These are phyloP conservation scores for Oxyria digyna DNA, from an alignment of 148 eudicot species.

Conservation along the genomic window DNA sequence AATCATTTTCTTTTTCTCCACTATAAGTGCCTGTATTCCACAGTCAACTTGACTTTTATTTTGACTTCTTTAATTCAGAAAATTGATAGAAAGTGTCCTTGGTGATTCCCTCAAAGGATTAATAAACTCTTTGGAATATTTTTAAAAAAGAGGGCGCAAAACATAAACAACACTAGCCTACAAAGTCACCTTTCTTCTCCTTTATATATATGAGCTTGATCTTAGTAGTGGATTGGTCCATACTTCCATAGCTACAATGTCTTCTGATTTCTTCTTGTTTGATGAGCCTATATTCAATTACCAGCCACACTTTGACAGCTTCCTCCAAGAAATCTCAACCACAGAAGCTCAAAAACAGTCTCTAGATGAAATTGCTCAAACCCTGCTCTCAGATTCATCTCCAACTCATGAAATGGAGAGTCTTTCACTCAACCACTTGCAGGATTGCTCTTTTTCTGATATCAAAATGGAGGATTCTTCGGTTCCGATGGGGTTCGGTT, in stretches of 20 bases:
- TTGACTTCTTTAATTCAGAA: too few species aligned
- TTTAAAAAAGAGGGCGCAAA: neutral
- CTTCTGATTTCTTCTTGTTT: slow-evolving; percentile 55
- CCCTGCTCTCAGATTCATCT: slow-evolving; percentile 45
- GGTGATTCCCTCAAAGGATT: too few species aligned
- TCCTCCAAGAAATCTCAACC: slow-evolving; percentile 30
- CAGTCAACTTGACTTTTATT: too few species aligned
- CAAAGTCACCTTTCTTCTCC: neutral
- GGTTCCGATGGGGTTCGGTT: slow-evolving; percentile 23
- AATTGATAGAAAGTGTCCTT: too few species aligned
- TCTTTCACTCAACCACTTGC: slow-evolving; percentile 30
- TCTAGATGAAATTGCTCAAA: slow-evolving; percentile 35
- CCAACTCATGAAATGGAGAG: slow-evolving; percentile 44
- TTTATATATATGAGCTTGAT: neutral
- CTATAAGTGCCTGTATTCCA: too few species aligned
- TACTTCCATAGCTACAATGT: slow-evolving; percentile 45
- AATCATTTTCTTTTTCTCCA: too few species aligned
- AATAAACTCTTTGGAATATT: too few species aligned
- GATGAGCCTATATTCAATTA: slow-evolving; percentile 21
- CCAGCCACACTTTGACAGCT: slow-evolving; percentile 27
- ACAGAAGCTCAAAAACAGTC: slow-evolving; percentile 9
- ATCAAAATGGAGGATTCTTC: slow-evolving; percentile 52
- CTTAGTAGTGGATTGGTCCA: neutral
- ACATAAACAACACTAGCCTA: neutral
- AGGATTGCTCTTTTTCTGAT: slow-evolving; percentile 26